Evolutionary conservation across 2,329 filamentous ascomycete species (phyloP).

Genomic region (Calonectria multiphialidica): DNA sequence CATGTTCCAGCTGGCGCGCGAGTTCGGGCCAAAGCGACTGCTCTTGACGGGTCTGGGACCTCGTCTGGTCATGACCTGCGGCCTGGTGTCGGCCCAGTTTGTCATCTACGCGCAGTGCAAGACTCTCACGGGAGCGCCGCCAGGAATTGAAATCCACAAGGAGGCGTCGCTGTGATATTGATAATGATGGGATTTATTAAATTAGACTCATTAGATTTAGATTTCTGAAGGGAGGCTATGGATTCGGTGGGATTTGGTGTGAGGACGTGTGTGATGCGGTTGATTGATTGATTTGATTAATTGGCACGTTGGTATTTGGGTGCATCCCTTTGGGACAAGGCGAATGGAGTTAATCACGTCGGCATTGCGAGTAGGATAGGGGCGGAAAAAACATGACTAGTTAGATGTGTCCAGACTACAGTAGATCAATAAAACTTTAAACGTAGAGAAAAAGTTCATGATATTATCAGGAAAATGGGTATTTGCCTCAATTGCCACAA

Average conservation of each 20-base stretch:
- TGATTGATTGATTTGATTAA: background rate
- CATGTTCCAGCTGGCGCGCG: conserved; percentile 64
- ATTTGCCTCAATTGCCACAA: background rate
- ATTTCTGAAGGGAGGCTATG: too few species aligned
- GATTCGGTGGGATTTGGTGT: background rate
- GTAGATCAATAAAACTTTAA: background rate
- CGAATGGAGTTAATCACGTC: background rate
- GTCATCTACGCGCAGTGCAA: conserved; percentile 69
- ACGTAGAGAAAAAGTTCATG: background rate
- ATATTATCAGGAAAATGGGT: background rate
- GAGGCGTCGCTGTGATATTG: conserved; percentile 47
- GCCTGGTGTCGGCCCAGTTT: conserved; percentile 65
- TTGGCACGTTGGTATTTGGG: background rate
- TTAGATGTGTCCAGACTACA: background rate
- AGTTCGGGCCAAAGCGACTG: conserved; percentile 63
- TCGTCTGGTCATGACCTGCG: conserved; percentile 66
- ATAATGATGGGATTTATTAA: background rate
- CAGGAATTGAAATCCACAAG: conserved; percentile 66
- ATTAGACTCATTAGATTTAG: conserved; percentile 4
- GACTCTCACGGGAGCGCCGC: conserved; percentile 62
- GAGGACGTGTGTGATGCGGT: background rate
- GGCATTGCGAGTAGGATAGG: background rate
- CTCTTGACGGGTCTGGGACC: conserved; percentile 62
- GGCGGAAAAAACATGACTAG: background rate
- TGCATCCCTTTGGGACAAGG: background rate